These are phyloP conservation scores for Phyllosticta ampelicida DNA, from an alignment of 2,329 filamentous ascomycete species.

Conservation along the genomic window DNA sequence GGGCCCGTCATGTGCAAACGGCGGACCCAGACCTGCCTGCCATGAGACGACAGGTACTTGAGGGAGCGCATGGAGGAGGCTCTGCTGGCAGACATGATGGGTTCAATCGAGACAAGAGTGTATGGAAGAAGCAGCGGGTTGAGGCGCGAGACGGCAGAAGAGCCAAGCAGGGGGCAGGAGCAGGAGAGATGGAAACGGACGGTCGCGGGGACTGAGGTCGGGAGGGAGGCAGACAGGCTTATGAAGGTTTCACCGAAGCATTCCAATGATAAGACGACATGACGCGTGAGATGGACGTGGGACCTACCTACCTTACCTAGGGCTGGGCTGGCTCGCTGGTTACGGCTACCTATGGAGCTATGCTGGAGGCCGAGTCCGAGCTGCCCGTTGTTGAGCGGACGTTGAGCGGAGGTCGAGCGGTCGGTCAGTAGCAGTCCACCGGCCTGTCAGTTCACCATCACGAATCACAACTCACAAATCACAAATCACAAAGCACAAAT, in stretches of 20 bases:
- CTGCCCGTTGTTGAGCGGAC: not conserved
- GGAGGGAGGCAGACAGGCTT: not conserved
- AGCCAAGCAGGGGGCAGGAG: not conserved
- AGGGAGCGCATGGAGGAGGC: slow-evolving; percentile 33
- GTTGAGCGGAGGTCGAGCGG: not conserved
- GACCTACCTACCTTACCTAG: no score
- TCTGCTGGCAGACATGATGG: slow-evolving; percentile 32
- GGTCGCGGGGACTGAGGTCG: not conserved
- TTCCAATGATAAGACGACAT: not conserved
- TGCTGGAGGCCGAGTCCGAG: not conserved
- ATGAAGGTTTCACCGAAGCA: not conserved
- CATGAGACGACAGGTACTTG: slow-evolving; percentile 28
- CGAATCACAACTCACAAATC: not conserved
- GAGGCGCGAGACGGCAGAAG: not conserved
- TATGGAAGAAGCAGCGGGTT: not conserved
- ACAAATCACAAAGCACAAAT: no score
- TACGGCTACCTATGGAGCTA: no score
- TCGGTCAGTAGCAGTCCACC: not conserved
- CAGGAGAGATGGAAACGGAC: not conserved
- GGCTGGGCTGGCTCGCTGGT: no score
- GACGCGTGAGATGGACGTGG: not conserved
- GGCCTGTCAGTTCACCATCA: no score
- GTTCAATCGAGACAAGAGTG: not conserved
- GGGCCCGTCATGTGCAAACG: slow-evolving; percentile 50
- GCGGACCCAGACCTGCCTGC: slow-evolving; percentile 29